These are phyloP conservation scores for Talaromyces stipitatus DNA, from an alignment of 495 filamentous ascomycete species.

Conservation along the genomic window DNA sequence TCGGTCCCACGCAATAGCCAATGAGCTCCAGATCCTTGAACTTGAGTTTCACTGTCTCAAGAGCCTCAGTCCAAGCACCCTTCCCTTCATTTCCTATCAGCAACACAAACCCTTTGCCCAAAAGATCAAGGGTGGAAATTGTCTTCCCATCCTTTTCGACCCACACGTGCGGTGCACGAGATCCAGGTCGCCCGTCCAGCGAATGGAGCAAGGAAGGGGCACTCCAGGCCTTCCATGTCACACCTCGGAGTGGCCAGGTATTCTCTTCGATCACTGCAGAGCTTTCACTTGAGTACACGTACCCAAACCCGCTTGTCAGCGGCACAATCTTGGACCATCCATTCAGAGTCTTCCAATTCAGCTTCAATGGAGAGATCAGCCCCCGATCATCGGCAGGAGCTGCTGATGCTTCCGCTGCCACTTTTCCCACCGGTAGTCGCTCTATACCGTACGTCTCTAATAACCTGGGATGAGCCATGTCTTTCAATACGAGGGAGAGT, in stretches of 20 bases:
- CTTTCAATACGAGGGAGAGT: conserved; percentile 35
- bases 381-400: not conserved
- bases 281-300: conserved; percentile 2
- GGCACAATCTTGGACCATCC: not conserved
- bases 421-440: conserved; percentile 37
- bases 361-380: not conserved
- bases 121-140: conserved; percentile 13
- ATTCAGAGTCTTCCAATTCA: not conserved
- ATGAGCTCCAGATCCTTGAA: conserved; percentile 3
- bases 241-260: not conserved
- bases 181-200: conserved; percentile 13
- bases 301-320: not conserved
- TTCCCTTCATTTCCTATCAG: conserved; percentile 10
- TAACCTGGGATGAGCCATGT: conserved; percentile 24
- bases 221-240: conserved; percentile 4
- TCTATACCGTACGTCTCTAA: conserved; percentile 44
- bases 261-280: not conserved
- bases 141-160: conserved; percentile 7
- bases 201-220: conserved; percentile 1
- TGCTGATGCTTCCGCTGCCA: not conserved
- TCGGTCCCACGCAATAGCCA: conserved; percentile 7
- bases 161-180: conserved; percentile 21
- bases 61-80: conserved; percentile 4
- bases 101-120: conserved; percentile 13
- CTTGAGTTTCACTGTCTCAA: not conserved